Conservation (phyloP, 352 stramenopile genomes). For the Pythium guiyangense region DNA sequence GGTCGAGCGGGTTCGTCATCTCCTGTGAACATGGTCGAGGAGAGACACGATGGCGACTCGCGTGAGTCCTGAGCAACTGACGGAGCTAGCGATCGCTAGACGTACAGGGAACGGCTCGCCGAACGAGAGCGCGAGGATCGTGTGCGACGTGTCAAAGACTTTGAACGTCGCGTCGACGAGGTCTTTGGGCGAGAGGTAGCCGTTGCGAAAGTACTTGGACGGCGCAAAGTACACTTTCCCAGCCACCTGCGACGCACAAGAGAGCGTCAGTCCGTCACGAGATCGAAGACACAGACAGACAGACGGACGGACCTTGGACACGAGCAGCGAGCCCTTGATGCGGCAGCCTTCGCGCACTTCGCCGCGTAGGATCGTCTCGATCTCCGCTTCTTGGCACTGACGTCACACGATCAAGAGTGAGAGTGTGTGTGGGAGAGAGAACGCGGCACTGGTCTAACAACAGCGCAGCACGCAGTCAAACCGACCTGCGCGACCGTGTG, state of each 20-base stretch:
- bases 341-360: slow-evolving; percentile 75
- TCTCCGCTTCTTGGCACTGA: slow-evolving; percentile 69
- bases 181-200: slow-evolving; percentile 63
- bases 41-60: background rate
- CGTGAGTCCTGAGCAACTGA: background rate
- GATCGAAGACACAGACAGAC: background rate
- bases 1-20: slow-evolving; percentile 83
- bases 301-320: slow-evolving; percentile 56
- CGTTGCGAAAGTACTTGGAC: slow-evolving; percentile 78
- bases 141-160: slow-evolving; percentile 74
- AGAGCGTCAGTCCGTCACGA: background rate
- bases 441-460: background rate
- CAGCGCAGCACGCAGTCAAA: background rate
- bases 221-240: slow-evolving; percentile 80
- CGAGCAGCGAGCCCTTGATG: slow-evolving; percentile 64
- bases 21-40: slow-evolving; percentile 23
- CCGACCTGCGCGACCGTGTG: slow-evolving; percentile 61
- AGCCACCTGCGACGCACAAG: slow-evolving; percentile 35
- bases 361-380: slow-evolving; percentile 72
- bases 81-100: background rate
- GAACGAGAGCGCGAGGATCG: slow-evolving; percentile 61
- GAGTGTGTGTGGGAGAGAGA: background rate
- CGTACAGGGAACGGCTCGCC: slow-evolving; percentile 67
- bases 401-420: background rate
- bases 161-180: slow-evolving; percentile 66